These are phyloP conservation scores for Nicotiana rustica DNA, from an alignment of 305 asterid genomes.

Conservation along the genomic window DNA sequence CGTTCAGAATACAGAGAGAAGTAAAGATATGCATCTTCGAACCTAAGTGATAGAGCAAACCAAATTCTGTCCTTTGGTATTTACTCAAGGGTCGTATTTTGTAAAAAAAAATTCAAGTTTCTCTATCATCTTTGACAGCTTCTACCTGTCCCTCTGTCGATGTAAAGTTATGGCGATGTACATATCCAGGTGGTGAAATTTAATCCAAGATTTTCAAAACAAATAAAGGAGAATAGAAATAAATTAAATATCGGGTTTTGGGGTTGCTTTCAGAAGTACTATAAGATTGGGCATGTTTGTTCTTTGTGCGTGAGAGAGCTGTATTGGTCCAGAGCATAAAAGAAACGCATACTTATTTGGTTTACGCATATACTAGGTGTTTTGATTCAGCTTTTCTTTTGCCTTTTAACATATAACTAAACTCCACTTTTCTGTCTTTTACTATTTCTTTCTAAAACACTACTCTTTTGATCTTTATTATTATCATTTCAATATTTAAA, in stretches of 20 bases:
- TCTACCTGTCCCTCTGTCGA: constrained; percentile 45
- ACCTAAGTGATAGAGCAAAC: constrained; percentile 7
- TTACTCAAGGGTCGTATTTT: constrained; percentile 29
- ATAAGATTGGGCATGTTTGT: constrained; percentile 45
- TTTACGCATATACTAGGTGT: too few species aligned
- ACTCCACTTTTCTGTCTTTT: constrained; percentile 1
- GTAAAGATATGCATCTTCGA: constrained; percentile 32
- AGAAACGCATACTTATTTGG: constrained; percentile 15
- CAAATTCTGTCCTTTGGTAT: constrained; percentile 44
- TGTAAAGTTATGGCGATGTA: constrained; percentile 44
- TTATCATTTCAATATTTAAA: not conserved
- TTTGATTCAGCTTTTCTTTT: constrained; percentile 33
- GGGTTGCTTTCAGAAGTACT: constrained; percentile 42
- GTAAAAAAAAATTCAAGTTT: constrained; percentile 30
- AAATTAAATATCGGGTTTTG: constrained; percentile 35
- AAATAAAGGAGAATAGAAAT: constrained; percentile 1
- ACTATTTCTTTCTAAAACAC: constrained; percentile 5
- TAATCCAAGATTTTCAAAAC: constrained; percentile 31
- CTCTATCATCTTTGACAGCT: constrained; percentile 48
- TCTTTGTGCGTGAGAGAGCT: constrained; percentile 38
- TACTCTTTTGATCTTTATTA: not conserved
- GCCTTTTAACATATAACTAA: constrained; percentile 20
- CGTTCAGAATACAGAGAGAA: constrained; percentile 35
- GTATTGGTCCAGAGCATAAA: constrained; percentile 40
- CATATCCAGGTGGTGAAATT: constrained; percentile 46